phyloP scores from a whole-genome alignment of 1,139 yeast genomes.

The Blastobotrys niveus region DNA sequence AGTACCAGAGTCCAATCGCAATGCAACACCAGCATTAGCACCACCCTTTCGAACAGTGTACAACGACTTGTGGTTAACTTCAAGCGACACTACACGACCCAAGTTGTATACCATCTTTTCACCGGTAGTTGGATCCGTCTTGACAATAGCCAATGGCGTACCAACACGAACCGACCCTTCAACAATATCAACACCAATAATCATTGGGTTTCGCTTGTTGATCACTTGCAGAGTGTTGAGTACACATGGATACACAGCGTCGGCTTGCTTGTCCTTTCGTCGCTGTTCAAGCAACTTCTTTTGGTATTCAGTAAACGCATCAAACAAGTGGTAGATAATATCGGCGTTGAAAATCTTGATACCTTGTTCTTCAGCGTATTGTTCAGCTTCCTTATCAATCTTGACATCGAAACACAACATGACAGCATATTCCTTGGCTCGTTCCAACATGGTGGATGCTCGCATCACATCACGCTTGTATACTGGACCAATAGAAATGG shows the following conservation, averaged over 20 bases:
- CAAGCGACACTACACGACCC: conserved; percentile 84
- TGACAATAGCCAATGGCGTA: conserved; percentile 93
- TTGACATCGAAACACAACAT: conserved; percentile 98
- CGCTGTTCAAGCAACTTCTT: conserved; percentile 79
- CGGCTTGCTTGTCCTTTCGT: conserved; percentile 81
- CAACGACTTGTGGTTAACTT: conserved; percentile 85
- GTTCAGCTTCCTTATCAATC: conserved; percentile 96
- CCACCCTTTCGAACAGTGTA: conserved; percentile 86
- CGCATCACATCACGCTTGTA: conserved; percentile 97
- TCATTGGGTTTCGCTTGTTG: conserved; percentile 98
- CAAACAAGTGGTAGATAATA: conserved; percentile 92
- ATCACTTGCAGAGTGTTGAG: conserved; percentile 91
- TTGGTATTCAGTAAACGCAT: conserved; percentile 90
- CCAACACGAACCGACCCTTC: conserved; percentile 90
- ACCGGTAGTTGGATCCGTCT: conserved; percentile 78
- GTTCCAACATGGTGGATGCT: conserved; percentile 93
- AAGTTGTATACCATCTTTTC: conserved; percentile 65
- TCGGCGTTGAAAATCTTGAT: conserved; percentile 92
- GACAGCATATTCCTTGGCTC: conserved; percentile 90
- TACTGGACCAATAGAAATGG: conserved; percentile 96
- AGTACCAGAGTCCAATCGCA: conserved; percentile 91
- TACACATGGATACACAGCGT: conserved; percentile 93
- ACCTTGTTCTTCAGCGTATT: conserved; percentile 89
- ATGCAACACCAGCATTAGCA: conserved; percentile 96
- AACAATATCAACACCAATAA: conserved; percentile 93